These are phyloP conservation scores for Seiridium unicorne DNA, from an alignment of 2,329 filamentous ascomycete genomes.

Conservation along the genomic window DNA sequence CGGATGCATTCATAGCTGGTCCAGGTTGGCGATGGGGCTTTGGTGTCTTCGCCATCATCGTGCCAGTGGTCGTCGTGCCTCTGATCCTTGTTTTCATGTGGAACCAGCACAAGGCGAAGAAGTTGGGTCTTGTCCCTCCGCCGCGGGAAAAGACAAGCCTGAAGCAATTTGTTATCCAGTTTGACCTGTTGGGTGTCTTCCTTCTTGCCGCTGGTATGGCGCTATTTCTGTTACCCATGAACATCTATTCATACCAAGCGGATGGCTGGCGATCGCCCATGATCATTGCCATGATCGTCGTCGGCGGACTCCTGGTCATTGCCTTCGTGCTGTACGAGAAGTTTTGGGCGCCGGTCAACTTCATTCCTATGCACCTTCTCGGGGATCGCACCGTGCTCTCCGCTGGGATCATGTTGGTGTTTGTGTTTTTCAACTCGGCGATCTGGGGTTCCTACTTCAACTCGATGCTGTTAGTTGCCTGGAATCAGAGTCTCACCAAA, in stretches of 20 bases:
- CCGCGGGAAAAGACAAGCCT: slow-evolving; percentile 35
- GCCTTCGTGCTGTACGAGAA: slow-evolving; percentile 38
- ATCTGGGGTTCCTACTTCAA: slow-evolving; percentile 39
- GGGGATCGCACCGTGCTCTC: slow-evolving; percentile 36
- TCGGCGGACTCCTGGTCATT: slow-evolving; percentile 26
- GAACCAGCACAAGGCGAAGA: not conserved
- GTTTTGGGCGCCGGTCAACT: slow-evolving; percentile 36
- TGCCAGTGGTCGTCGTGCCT: not conserved
- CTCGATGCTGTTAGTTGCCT: slow-evolving; percentile 38
- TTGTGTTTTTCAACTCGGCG: slow-evolving; percentile 32
- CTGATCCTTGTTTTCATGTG: not conserved
- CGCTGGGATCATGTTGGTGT: slow-evolving; percentile 25
- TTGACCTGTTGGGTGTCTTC: slow-evolving; percentile 40
- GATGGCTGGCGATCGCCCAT: not conserved
- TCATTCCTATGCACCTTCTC: slow-evolving; percentile 35
- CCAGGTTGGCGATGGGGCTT: slow-evolving; percentile 63
- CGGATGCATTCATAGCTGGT: slow-evolving; percentile 42
- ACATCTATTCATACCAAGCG: not conserved
- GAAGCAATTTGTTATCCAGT: slow-evolving; percentile 20
- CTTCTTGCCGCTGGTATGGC: slow-evolving; percentile 42
- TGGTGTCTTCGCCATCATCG: not conserved
- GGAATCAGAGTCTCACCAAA: slow-evolving; percentile 23
- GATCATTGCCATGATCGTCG: slow-evolving; percentile 15
- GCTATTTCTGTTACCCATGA: slow-evolving; percentile 39
- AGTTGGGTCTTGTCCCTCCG: slow-evolving; percentile 21